Percentiles rank a stretch among this genome's conserved stretches.
phyloP scores from a whole-genome alignment of 306 rosid genomes.

The Sesbania bispinosa region DNA sequence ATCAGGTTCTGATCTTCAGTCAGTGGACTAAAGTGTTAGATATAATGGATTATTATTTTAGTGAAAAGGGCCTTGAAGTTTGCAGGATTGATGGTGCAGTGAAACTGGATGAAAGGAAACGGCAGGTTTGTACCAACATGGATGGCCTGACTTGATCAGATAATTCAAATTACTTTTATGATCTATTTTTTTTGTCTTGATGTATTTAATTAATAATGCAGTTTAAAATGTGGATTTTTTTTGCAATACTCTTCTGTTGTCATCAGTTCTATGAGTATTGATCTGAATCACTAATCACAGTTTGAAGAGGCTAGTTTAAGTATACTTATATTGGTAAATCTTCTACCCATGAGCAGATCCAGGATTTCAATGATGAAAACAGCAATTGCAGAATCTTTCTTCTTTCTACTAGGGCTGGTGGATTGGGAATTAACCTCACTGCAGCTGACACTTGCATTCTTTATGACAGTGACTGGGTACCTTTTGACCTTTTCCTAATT shows the following conservation, averaged over 20 bases:
- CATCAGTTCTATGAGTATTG: not conserved
- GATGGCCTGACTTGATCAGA: not conserved
- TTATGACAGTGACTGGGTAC: slow-evolving; percentile 99
- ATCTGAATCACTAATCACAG: not conserved
- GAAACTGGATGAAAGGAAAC: slow-evolving; percentile 72
- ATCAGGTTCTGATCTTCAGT: slow-evolving; percentile 85
- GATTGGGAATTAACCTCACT: slow-evolving; percentile 95
- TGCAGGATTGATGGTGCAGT: slow-evolving; percentile 87
- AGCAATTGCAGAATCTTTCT: slow-evolving; percentile 70
- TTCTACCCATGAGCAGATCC: slow-evolving; percentile 49
- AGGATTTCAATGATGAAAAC: slow-evolving; percentile 63
- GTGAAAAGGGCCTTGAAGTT: slow-evolving; percentile 79
- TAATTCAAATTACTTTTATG: not conserved
- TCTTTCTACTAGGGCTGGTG: slow-evolving; percentile 97
- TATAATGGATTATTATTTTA: slow-evolving; percentile 89
- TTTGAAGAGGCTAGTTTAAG: slow-evolving; percentile 1
- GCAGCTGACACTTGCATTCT: slow-evolving; percentile 97
- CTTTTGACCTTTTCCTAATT: not conserved
- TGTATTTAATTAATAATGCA: too few species aligned
- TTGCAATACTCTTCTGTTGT: slow-evolving; percentile 11
- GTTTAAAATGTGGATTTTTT: not conserved
- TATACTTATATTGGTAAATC: slow-evolving; percentile 5
- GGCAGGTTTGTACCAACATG: slow-evolving; percentile 60
- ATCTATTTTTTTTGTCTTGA: too few species aligned
- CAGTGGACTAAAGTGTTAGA: slow-evolving; percentile 90